Base-by-base conservation (phyloP, 352 stramenopile species). In the Thalassiosira hispida region DNA sequence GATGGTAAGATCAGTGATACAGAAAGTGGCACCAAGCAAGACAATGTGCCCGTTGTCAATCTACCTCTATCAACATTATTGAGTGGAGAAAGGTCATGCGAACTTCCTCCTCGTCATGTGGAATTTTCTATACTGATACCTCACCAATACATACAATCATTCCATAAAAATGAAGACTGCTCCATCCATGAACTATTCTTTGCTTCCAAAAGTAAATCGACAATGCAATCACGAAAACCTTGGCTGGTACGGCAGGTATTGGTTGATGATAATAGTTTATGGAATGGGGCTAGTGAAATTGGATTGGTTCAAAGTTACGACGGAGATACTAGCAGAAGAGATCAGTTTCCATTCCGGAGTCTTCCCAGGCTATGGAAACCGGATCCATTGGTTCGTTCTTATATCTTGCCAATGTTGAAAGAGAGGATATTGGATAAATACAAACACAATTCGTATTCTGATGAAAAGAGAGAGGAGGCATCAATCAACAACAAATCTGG, bases 321-420 rank as follows among this genome's bases (percentile, higher is more conserved):
- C 64, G 22, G 9, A 29, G 38, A 33, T 60, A n/a, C 18, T 14
- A 57, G n/a, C 11, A 71, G 18, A 20, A 22, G 20, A 53, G 62
- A 40, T n/a, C 40, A 27, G 4, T 9, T 49, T 77, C 29, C 12
- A 66, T 70, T 76, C 47, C 47, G 61, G 38, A 60, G 62, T 44
- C 44, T 83, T 5, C 70, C 81, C 20, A 77, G 84, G 53, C 61
- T 93, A 20, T 93, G 88, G 88, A 81, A 93, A 77, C 85, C 88
- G 2, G 86, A 92, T 78, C 46, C 66, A n/a, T 83, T 93, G 67
- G 74, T 93, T 11, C 65, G 77, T 55, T 82, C 61, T n/a, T 20
- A 86, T 12, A 49, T 93, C 11, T 47, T 90, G 16, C 77, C 81
- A 49, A 42, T 87, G 9, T 70, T 92, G 42, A 76, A 70, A 62